These are phyloP conservation scores for Hanseniaspora clermontiae DNA, from an alignment of 805 yeast species.

Conservation along the genomic window DNA sequence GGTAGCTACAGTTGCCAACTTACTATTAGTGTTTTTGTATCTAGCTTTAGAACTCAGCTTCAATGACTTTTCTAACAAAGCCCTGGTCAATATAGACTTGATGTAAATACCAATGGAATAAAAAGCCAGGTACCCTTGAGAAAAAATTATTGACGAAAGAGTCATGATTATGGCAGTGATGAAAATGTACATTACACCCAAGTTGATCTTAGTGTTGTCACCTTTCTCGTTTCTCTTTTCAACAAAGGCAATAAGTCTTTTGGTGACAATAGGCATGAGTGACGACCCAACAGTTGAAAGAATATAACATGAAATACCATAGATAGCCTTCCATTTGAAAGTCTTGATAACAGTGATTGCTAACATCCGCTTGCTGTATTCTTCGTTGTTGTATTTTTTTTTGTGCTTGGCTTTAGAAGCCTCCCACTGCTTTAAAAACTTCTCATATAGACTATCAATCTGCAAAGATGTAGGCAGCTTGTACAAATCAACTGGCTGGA, in stretches of 20 bases:
- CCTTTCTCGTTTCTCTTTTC: conserved; percentile 31
- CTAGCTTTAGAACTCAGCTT: conserved; percentile 44
- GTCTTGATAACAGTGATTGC: conserved; percentile 37
- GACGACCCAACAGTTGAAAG: conserved; percentile 39
- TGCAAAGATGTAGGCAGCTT: conserved; percentile 33
- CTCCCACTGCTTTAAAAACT: conserved; percentile 29
- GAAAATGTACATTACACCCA: conserved; percentile 65
- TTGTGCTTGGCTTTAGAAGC: conserved; percentile 25
- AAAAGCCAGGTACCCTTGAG: conserved; percentile 52
- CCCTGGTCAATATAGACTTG: conserved; percentile 59
- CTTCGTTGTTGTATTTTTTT: conserved; percentile 22
- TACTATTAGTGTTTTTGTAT: conserved; percentile 51
- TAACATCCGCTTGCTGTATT: conserved; percentile 27
- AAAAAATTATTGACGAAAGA: conserved; percentile 36
- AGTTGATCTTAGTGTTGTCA: conserved; percentile 27
- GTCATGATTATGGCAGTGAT: conserved; percentile 51
- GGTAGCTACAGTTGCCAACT: conserved; percentile 64
- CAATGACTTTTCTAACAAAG: conserved; percentile 57
- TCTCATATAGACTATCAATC: conserved; percentile 31
- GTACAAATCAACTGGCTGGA: conserved; percentile 51
- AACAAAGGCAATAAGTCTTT: conserved; percentile 53
- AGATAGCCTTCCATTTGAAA: conserved; percentile 36
- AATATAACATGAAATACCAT: conserved; percentile 34
- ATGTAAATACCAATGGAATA: conserved; percentile 57
- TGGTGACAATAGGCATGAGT: conserved; percentile 53